These are phyloP conservation scores for Silene latifolia DNA, from an alignment of 148 eudicot genomes.

Conservation along the genomic window DNA sequence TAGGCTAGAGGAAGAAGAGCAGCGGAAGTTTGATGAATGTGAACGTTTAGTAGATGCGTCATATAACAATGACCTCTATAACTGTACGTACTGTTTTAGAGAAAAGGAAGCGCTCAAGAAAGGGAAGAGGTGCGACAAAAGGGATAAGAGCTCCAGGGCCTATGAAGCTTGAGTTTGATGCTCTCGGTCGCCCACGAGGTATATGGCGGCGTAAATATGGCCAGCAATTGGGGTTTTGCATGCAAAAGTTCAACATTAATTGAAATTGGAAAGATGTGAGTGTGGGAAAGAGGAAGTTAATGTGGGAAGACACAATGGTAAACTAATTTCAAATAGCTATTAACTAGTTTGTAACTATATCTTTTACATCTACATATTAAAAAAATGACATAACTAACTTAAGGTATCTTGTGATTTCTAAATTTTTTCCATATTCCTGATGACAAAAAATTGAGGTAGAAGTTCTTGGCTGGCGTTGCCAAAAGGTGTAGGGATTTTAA, in stretches of 20 bases:
- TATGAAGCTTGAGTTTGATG: background rate
- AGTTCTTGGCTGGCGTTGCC: background rate
- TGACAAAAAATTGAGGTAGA: background rate
- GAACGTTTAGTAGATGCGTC: background rate
- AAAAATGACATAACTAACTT: background rate
- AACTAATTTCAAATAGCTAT: too few relatives aligned
- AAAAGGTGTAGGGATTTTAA: background rate
- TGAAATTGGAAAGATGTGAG: too few relatives aligned
- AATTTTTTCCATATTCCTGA: background rate
- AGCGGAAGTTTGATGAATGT: background rate
- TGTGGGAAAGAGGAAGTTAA: too few relatives aligned
- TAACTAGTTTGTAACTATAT: too few relatives aligned
- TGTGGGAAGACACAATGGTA: too few relatives aligned
- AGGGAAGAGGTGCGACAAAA: slow-evolving; percentile 8
- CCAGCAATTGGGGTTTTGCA: too few relatives aligned
- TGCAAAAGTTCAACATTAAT: too few relatives aligned
- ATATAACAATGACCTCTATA: too few relatives aligned
- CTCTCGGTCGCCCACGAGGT: background rate
- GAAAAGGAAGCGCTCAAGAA: background rate
- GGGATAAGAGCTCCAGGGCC: background rate
- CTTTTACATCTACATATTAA: background rate
- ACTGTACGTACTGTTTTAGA: background rate
- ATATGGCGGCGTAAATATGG: background rate
- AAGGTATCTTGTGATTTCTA: background rate
- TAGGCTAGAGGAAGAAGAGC: background rate